Evolutionary conservation across 306 rosid genomes (phyloP).

Genomic region (Inga oerstediana): DNA sequence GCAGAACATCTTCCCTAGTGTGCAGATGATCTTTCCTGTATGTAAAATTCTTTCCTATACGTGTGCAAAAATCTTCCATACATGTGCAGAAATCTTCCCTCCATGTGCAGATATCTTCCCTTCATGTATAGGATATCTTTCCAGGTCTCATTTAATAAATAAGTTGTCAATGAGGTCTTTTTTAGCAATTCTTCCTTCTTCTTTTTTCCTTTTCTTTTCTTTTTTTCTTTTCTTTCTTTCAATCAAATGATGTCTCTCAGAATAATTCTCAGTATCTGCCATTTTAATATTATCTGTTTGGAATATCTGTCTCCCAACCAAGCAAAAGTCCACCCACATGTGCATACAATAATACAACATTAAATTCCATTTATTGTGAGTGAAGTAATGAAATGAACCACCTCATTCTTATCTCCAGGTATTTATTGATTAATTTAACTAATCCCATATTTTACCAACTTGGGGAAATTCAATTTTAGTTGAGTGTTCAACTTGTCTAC

Average conservation of each 20-base stretch:
- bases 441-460: not conserved
- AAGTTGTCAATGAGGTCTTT: too few relatives aligned
- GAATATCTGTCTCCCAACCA: slow-evolving; percentile 66
- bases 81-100: too few relatives aligned
- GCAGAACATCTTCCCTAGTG: too few relatives aligned
- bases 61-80: too few relatives aligned
- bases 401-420: not conserved
- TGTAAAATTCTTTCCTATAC: too few relatives aligned
- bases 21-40: too few relatives aligned
- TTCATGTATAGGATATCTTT: too few relatives aligned
- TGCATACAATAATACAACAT: not conserved
- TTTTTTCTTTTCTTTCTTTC: not conserved
- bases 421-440: not conserved
- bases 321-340: slow-evolving; percentile 50
- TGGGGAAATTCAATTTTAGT: not conserved
- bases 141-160: too few relatives aligned
- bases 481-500: not conserved
- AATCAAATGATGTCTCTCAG: slow-evolving; percentile 24
- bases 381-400: not conserved
- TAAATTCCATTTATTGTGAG: not conserved
- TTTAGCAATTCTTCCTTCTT: too few relatives aligned
- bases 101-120: too few relatives aligned
- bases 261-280: slow-evolving; percentile 20
- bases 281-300: slow-evolving; percentile 34
- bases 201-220: too few relatives aligned